Conservation (phyloP, 169 alveolate genomes). For the Eimeria tenella region DNA sequence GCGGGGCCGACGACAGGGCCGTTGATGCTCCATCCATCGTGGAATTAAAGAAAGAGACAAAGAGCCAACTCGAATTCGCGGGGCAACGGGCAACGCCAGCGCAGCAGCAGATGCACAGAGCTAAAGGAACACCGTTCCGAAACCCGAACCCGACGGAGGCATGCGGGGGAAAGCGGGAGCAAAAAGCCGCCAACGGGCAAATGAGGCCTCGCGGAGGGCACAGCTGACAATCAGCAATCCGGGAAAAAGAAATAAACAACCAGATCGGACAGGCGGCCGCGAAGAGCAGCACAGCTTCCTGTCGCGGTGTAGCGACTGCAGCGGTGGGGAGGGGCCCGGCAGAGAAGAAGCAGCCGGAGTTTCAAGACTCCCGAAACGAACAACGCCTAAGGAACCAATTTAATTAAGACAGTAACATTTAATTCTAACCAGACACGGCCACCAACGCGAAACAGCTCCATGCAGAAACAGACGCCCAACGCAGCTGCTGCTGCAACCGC, state of each 20-base stretch:
- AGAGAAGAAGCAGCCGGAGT: background rate
- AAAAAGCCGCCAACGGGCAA: background rate
- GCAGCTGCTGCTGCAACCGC: background rate
- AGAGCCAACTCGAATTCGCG: background rate
- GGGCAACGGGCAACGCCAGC: background rate
- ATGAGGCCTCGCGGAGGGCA: background rate
- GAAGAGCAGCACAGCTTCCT: background rate
- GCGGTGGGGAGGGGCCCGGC: slow-evolving; percentile 66
- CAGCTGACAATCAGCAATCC: background rate
- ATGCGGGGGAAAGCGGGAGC: background rate
- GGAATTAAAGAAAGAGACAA: background rate
- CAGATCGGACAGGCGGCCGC: too few relatives aligned
- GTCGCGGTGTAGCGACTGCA: background rate
- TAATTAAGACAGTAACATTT: background rate
- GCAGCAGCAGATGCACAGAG: background rate
- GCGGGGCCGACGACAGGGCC: background rate
- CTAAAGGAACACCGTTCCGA: background rate
- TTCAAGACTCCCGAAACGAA: background rate
- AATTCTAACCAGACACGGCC: slow-evolving; percentile 31
- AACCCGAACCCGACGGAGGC: too few relatives aligned
- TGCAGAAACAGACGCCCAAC: background rate
- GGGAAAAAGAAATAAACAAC: background rate
- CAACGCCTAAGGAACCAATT: background rate
- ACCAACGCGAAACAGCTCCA: slow-evolving; percentile 11
- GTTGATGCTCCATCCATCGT: slow-evolving; percentile 6